A percentile compares a stretch with the other conserved stretches of the same genome.
phyloP scores from a whole-genome alignment of 2,329 filamentous ascomycete genomes.

The Fusarium clavum region DNA sequence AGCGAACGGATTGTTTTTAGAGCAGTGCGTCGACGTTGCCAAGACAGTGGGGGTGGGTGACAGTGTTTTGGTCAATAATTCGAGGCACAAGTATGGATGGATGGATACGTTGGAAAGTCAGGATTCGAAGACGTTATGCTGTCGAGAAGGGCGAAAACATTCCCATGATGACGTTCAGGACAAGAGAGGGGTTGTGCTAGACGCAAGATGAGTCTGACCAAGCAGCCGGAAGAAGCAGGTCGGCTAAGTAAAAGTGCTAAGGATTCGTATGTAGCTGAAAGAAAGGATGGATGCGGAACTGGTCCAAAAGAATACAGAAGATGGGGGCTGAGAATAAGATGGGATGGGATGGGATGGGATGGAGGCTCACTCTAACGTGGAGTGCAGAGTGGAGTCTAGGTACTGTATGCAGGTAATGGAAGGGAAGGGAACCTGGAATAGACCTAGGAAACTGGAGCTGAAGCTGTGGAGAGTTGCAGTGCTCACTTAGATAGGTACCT shows the following conservation, averaged over 20 bases:
- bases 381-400: constrained; percentile 37
- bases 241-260: constrained; percentile 7
- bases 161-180: constrained; percentile 13
- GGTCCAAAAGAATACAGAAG: neutral
- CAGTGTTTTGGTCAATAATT: constrained; percentile 1
- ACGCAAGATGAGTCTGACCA: constrained; percentile 3
- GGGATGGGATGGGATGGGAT: neutral
- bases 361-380: constrained; percentile 32
- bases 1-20: constrained; percentile 15
- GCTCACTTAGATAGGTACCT: neutral
- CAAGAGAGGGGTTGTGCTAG: constrained; percentile 13
- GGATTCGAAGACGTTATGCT: constrained; percentile 25
- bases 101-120: neutral
- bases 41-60: constrained; percentile 38
- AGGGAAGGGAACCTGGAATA: neutral
- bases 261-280: constrained; percentile 10
- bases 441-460: constrained; percentile 17
- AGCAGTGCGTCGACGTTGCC: constrained; percentile 34
- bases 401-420: constrained; percentile 33
- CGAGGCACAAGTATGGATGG: neutral
- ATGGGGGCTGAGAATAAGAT: constrained; percentile 6
- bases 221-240: constrained; percentile 20
- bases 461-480: constrained; percentile 1
- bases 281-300: constrained; percentile 8
- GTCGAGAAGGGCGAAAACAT: constrained; percentile 26